Evolutionary conservation across 805 yeast species (phyloP).

Genomic region (Saccharomyces mikatae): DNA sequence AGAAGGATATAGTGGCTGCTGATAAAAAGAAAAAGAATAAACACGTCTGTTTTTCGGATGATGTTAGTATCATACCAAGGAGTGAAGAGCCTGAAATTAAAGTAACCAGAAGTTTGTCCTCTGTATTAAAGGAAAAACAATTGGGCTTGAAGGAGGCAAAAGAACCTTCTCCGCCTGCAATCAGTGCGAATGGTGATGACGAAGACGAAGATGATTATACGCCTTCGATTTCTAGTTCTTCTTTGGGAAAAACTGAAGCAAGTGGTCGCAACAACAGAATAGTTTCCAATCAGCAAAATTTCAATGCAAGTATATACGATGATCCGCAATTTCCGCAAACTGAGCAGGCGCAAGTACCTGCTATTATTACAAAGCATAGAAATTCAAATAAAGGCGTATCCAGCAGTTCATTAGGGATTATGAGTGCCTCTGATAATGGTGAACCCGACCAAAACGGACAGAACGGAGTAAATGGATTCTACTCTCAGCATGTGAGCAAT

Average conservation of each 20-base stretch:
- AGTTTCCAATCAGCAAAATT: not conserved
- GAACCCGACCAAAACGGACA: not conserved
- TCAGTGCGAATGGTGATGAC: not conserved
- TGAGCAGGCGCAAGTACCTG: not conserved
- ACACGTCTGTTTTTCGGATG: conserved; percentile 21
- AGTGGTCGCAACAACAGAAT: not conserved
- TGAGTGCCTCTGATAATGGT: not conserved
- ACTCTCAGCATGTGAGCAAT: not conserved
- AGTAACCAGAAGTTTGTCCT: not conserved
- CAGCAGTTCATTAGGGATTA: not conserved
- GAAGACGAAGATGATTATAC: not conserved
- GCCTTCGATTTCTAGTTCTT: not conserved
- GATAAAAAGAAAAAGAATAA: conserved; percentile 5
- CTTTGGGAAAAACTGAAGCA: not conserved
- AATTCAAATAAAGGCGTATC: not conserved
- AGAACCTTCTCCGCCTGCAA: not conserved
- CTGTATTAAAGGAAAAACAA: not conserved
- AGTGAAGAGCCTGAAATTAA: not conserved
- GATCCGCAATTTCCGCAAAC: not conserved
- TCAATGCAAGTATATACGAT: not conserved
- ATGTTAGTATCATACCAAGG: conserved; percentile 9
- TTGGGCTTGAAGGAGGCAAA: not conserved
- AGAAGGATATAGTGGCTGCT: conserved; percentile 1
- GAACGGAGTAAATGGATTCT: not conserved
- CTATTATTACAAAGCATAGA: not conserved